Evolutionary conservation across 2,329 filamentous ascomycete species (phyloP).

Genomic region (Cordyceps javanica): DNA sequence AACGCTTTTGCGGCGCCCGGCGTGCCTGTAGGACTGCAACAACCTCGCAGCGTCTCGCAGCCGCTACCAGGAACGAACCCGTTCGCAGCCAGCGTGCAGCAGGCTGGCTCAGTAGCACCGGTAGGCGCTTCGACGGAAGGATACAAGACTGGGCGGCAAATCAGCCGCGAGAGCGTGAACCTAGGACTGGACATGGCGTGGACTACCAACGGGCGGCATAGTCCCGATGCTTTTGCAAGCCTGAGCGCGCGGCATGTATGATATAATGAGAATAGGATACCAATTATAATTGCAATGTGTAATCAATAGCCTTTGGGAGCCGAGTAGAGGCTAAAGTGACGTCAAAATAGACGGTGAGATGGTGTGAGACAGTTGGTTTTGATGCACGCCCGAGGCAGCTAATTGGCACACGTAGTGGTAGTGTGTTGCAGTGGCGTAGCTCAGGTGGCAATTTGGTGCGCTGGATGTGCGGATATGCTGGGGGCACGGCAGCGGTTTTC

Average conservation of each 20-base stretch:
- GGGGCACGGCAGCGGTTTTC: neutral
- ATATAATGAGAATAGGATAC: constrained; percentile 22
- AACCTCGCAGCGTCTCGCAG: constrained; percentile 26
- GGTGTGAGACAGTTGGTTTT: constrained; percentile 1
- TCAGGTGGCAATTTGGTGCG: neutral
- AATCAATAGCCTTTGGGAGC: neutral
- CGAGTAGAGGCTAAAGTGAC: neutral
- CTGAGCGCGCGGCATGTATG: constrained; percentile 56
- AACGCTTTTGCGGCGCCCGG: constrained; percentile 19
- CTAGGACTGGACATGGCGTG: constrained; percentile 59
- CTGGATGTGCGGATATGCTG: neutral
- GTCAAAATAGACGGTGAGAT: neutral
- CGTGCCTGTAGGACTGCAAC: constrained; percentile 18
- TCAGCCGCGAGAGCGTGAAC: constrained; percentile 65
- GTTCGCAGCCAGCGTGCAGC: constrained; percentile 36
- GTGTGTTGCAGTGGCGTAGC: constrained; percentile 1
- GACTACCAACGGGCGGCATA: constrained; percentile 66
- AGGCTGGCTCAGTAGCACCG: constrained; percentile 19
- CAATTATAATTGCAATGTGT: constrained; percentile 8
- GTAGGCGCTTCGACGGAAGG: constrained; percentile 33
- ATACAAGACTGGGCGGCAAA: constrained; percentile 27
- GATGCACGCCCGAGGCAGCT: neutral
- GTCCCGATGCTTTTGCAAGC: constrained; percentile 73
- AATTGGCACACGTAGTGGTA: constrained; percentile 5
- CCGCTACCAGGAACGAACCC: constrained; percentile 47